phyloP scores from a whole-genome alignment of 768 basidiomycete species.

The Podaxis sp. region DNA sequence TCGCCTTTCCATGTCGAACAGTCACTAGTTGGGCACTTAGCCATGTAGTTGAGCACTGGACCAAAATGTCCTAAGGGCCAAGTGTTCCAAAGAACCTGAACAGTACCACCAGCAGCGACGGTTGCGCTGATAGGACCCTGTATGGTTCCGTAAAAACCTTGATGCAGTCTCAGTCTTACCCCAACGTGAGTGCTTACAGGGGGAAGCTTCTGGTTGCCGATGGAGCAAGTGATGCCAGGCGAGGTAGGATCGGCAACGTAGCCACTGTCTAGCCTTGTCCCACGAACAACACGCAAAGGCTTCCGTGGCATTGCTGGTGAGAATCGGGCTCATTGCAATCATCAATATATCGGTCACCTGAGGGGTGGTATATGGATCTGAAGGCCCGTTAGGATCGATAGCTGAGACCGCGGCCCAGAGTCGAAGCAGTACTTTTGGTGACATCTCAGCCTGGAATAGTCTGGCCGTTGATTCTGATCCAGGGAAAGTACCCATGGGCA shows the following conservation, averaged over 20 bases:
- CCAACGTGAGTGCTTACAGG: constrained; percentile 23
- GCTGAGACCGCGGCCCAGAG: neutral
- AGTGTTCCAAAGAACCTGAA: constrained; percentile 37
- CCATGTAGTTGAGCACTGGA: constrained; percentile 41
- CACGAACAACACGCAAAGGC: constrained; percentile 35
- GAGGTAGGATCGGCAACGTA: constrained; percentile 32
- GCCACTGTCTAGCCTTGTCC: constrained; percentile 36
- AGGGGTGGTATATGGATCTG: constrained; percentile 34
- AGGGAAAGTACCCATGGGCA: constrained; percentile 37
- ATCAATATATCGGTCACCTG: constrained; percentile 21
- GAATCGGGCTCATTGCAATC: neutral
- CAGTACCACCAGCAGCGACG: constrained; percentile 35
- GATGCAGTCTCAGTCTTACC: neutral
- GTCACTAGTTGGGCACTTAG: constrained; percentile 33
- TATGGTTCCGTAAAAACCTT: neutral
- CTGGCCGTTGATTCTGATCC: constrained; percentile 31
- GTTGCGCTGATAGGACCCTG: constrained; percentile 36
- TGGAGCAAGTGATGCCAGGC: constrained; percentile 36
- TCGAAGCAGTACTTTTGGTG: constrained; percentile 24
- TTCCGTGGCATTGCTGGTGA: constrained; percentile 10
- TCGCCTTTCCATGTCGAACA: constrained; percentile 38
- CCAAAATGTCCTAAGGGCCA: constrained; percentile 40
- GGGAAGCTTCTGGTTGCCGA: constrained; percentile 36
- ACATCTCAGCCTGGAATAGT: constrained; percentile 36
- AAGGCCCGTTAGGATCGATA: neutral